These are phyloP conservation scores for Neurospora hispaniola DNA, from an alignment of 495 filamentous ascomycete genomes.

Conservation along the genomic window DNA sequence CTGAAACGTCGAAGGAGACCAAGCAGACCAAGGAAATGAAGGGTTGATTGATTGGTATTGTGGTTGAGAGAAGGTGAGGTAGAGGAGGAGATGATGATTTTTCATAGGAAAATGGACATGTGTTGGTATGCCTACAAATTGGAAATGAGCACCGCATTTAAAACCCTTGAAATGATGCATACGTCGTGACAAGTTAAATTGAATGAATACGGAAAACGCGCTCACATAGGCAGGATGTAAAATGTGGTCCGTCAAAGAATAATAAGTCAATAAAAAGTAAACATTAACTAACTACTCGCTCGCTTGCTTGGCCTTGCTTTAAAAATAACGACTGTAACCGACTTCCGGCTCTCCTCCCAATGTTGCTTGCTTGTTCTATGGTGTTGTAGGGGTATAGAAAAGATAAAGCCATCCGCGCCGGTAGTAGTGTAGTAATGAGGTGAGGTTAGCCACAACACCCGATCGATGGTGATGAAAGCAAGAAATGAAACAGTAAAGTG, in stretches of 20 bases:
- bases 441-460: background rate
- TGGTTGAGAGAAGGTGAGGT: no score
- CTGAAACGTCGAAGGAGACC: slow-evolving; percentile 21
- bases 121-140: no score
- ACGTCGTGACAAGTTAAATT: no score
- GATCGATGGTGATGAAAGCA: background rate
- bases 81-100: no score
- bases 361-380: background rate
- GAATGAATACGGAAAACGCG: no score
- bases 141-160: no score
- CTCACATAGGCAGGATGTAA: no score
- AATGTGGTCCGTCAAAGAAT: no score
- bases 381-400: background rate
- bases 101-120: no score
- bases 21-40: background rate
- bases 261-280: background rate
- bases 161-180: no score
- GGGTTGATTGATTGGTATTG: background rate
- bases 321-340: background rate
- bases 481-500: background rate
- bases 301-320: background rate
- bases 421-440: background rate
- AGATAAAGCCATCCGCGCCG: background rate
- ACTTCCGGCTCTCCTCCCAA: background rate
- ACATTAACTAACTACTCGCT: background rate